Evolutionary conservation across 345 rosid genomes (phyloP).

Genomic region (Laguncularia racemosa): DNA sequence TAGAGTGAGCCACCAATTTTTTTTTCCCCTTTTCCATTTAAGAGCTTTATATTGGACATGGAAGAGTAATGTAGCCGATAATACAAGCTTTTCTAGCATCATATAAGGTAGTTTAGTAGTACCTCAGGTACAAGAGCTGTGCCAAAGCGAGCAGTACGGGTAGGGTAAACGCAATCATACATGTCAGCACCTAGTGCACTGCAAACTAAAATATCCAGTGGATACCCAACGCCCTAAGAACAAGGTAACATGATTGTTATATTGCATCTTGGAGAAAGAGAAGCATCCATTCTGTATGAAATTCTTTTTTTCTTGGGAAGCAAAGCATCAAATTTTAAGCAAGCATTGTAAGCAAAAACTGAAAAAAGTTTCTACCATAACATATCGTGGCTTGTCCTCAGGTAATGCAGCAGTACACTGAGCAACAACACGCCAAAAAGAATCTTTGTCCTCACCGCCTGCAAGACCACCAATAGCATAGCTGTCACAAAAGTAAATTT

Average conservation of each 20-base stretch:
- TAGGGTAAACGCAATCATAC: constrained; percentile 81
- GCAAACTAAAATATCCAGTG: constrained; percentile 76
- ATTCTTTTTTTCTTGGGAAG: no score
- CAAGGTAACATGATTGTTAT: neutral
- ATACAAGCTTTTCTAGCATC: no score
- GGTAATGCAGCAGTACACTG: constrained; percentile 75
- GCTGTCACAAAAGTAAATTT: constrained; percentile 39
- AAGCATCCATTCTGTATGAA: neutral
- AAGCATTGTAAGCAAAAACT: constrained; percentile 4
- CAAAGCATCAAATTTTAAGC: neutral
- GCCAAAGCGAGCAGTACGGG: constrained; percentile 85
- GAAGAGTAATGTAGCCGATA: no score
- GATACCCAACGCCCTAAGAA: constrained; percentile 77
- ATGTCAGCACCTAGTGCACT: constrained; percentile 83
- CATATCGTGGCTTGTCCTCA: constrained; percentile 80
- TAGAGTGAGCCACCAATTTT: neutral
- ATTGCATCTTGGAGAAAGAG: constrained; percentile 2
- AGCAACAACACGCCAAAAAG: constrained; percentile 86
- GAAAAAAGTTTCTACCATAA: constrained; percentile 38
- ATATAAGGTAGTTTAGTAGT: constrained; percentile 1
- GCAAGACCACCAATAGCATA: constrained; percentile 90
- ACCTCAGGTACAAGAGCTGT: constrained; percentile 80
- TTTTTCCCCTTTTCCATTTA: no score
- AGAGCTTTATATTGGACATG: no score
- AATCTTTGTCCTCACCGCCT: constrained; percentile 87